A percentile compares a stretch with the other conserved stretches of the same genome.
phyloP scores from a whole-genome alignment of 306 rosid species.

The Trifolium subterraneum region DNA sequence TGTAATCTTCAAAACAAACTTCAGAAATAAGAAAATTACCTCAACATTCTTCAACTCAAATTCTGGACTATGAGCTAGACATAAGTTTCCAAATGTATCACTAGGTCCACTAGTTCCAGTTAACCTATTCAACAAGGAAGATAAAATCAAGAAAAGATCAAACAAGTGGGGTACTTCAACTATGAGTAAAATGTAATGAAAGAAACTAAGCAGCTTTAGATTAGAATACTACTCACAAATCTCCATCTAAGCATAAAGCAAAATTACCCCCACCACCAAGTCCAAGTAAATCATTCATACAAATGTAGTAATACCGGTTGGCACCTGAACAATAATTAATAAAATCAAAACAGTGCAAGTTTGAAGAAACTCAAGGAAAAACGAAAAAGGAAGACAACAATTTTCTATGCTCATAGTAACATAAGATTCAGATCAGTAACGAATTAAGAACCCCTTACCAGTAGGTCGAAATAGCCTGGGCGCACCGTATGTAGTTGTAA shows the following conservation, averaged over 20 bases:
- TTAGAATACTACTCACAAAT: constrained; percentile 69
- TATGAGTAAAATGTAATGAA: constrained; percentile 20
- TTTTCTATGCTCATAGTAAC: no score
- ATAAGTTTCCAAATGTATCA: constrained; percentile 81
- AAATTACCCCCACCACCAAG: constrained; percentile 94
- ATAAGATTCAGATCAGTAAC: background rate
- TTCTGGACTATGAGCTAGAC: constrained; percentile 87
- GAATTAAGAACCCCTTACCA: constrained; percentile 60
- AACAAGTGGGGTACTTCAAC: constrained; percentile 7
- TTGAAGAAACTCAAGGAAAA: no score
- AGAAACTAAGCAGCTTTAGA: constrained; percentile 26
- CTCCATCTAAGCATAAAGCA: constrained; percentile 86
- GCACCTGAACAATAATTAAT: constrained; percentile 60
- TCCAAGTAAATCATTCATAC: constrained; percentile 78
- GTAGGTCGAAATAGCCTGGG: constrained; percentile 97
- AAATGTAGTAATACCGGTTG: constrained; percentile 77
- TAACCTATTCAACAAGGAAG: constrained; percentile 62
- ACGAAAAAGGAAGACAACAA: no score
- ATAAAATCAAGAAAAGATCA: constrained; percentile 36
- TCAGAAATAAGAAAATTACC: constrained; percentile 53
- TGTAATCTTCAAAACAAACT: constrained; percentile 15
- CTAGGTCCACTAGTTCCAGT: constrained; percentile 89
- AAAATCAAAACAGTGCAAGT: constrained; percentile 16
- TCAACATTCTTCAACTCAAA: constrained; percentile 92
- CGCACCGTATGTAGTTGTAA: constrained; percentile 86